Evolutionary conservation across 495 filamentous ascomycete genomes (phyloP).

Genomic region (Penicillium waksmanii): DNA sequence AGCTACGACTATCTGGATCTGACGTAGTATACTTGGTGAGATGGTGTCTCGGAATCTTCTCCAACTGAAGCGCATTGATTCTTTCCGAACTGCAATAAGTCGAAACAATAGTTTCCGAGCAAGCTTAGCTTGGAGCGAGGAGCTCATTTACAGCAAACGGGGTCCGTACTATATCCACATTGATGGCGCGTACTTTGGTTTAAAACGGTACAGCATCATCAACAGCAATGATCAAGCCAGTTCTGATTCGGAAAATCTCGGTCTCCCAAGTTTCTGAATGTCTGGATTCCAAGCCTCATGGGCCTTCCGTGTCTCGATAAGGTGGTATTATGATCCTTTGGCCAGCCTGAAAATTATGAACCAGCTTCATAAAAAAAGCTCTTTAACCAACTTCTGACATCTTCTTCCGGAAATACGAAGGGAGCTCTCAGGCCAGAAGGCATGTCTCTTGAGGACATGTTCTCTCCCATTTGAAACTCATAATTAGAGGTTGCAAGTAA

Average conservation of each 20-base stretch:
- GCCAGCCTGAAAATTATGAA: not conserved
- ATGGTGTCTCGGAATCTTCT: no score
- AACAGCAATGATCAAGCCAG: not conserved
- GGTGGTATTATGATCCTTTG: not conserved
- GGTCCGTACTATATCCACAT: no score
- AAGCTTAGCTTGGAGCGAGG: no score
- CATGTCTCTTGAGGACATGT: not conserved
- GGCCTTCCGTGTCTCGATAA: not conserved
- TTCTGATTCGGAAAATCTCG: not conserved
- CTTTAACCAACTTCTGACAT: not conserved
- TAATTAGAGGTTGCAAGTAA: not conserved
- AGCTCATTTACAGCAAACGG: no score
- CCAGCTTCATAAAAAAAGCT: not conserved
- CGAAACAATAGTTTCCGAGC: no score
- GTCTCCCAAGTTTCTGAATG: not conserved
- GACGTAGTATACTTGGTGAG: no score
- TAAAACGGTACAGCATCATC: not conserved
- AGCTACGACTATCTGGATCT: no score
- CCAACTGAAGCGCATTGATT: no score
- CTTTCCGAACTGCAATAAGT: no score
- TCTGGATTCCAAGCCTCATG: not conserved
- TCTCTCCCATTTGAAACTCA: not conserved
- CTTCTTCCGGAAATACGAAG: not conserved
- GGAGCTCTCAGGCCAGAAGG: not conserved
- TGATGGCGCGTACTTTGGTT: no score